A percentile compares a stretch with the other conserved stretches of the same genome.
phyloP scores from a whole-genome alignment of 257 asterid genomes.

The Orobanche coerulescens region DNA sequence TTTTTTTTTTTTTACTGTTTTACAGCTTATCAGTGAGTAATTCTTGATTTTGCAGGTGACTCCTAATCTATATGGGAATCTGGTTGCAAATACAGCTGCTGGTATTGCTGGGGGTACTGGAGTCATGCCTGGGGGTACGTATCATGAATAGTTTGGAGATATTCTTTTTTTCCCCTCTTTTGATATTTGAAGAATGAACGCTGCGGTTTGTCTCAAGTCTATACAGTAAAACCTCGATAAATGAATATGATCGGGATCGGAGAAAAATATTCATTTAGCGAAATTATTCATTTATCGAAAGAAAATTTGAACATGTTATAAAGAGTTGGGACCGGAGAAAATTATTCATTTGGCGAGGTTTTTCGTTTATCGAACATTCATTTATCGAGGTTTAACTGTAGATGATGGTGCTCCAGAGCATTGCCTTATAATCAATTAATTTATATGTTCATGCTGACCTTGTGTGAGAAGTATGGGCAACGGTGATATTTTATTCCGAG shows the following conservation, averaged over 20 bases:
- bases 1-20: neutral
- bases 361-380: too few species aligned
- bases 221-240: too few species aligned
- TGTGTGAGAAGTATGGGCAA: neutral
- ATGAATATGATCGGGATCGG: too few species aligned
- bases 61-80: constrained; percentile 92
- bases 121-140: constrained; percentile 90
- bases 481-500: constrained; percentile 7
- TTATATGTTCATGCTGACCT: neutral
- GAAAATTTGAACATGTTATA: too few species aligned
- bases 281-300: too few species aligned
- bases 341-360: too few species aligned
- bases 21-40: neutral
- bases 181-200: neutral
- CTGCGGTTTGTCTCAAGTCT: too few species aligned
- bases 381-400: too few species aligned
- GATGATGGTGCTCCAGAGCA: too few species aligned
- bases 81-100: constrained; percentile 86
- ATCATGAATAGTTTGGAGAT: constrained; percentile 15
- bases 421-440: neutral
- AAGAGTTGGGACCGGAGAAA: too few species aligned
- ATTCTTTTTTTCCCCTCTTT: neutral
- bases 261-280: too few species aligned
- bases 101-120: constrained; percentile 99
- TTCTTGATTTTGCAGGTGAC: constrained; percentile 59